These are phyloP conservation scores for Jimgerdemannia lactiflua DNA, from an alignment of 192 early-diverging fungal species.

Conservation along the genomic window DNA sequence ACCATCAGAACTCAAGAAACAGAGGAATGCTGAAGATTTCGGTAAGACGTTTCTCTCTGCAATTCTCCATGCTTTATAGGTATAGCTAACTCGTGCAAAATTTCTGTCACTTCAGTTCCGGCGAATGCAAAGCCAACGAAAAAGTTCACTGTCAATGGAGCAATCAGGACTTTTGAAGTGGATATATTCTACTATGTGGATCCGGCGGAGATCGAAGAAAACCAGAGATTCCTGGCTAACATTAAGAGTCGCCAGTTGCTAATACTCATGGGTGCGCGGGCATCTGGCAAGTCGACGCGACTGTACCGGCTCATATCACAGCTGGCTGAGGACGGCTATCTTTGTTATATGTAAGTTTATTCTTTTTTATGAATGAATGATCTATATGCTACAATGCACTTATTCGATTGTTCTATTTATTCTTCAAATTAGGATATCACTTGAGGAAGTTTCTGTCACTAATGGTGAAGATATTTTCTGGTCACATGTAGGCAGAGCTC, in stretches of 20 bases:
- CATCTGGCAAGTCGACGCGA: background rate
- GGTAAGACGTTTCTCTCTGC: no score
- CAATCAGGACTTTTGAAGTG: background rate
- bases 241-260: background rate
- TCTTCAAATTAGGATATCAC: background rate
- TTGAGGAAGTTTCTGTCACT: conserved; percentile 37
- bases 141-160: background rate
- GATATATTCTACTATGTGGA: background rate
- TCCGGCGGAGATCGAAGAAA: background rate
- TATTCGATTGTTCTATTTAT: background rate
- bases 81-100: background rate
- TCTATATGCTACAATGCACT: background rate
- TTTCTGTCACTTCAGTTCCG: background rate
- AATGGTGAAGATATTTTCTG: conserved; percentile 17
- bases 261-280: background rate
- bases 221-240: background rate
- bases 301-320: background rate
- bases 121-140: no score
- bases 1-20: no score
- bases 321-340: background rate
- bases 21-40: no score
- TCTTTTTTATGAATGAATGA: background rate
- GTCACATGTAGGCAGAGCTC: background rate
- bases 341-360: background rate
- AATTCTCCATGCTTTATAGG: no score